Evolutionary conservation across 139 green algal species (phyloP), one percentile per base, ranked within the genome.

Genomic region (Tetradesmus obliquus): DNA sequence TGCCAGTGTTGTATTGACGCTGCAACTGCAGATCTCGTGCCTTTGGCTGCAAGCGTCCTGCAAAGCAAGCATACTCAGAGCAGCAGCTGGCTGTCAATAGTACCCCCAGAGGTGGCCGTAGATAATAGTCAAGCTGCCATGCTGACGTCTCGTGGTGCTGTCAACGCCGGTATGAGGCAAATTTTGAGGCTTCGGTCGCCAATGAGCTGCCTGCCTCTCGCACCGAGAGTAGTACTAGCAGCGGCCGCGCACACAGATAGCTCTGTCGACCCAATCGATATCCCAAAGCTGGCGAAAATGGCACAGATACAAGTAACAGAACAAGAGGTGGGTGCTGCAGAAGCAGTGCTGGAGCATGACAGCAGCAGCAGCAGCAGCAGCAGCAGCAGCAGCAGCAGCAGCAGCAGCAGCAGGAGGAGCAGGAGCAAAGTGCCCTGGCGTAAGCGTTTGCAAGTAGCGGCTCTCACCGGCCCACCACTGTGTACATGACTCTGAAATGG

Each of bases 201-300:
- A 82, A 89, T 82, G 62, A 53, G 85, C 51, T 66, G 9, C 53
- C 10, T 80, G 58, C 58, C 24, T 55, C 60, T 58, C 24, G 80
- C 58, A 24, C 69, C 84, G 32, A 51, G 13, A 55, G 71, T 54
- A 22, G 24, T 87, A 22, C 19, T 24, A 72, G n/a, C 15, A 62
- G 84, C 84, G 54, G 84, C 84, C 84, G 72, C 57, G 10, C 84
- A 88, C 24, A 89, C 10, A 13, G 71, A 84, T n/a, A 4, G 15
- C 8, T 19, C 53, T 55, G 32, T 88, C 7, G 82, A 60, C 7
- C 89, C 81, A 9, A 95, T 95, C 10, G 89, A 97, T 69, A 94
- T 98, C 20, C 58, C 86, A 7, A 91, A 97, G 80, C 93, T 98
- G 2, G 96, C 96, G 0, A 91, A 95, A 12, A 93, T 97, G 91